phyloP scores from a whole-genome alignment of 352 stramenopile species.

The Phytopythium delawarense region DNA sequence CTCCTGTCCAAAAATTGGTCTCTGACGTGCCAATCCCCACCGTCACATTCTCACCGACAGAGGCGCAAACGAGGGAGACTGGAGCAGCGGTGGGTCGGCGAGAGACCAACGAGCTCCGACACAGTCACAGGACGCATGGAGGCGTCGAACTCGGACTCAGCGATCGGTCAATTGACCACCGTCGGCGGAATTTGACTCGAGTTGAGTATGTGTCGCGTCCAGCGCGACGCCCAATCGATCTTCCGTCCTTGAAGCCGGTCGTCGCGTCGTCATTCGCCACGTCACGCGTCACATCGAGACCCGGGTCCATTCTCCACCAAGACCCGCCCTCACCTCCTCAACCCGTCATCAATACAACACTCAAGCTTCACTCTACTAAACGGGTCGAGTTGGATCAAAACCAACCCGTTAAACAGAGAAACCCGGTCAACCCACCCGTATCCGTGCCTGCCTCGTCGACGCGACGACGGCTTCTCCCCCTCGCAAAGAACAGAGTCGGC shows the following conservation, averaged over 20 bases:
- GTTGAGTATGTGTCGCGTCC: constrained; percentile 3
- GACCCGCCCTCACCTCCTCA: background rate
- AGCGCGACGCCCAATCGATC: background rate
- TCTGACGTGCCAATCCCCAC: background rate
- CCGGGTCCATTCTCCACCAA: background rate
- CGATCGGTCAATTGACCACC: background rate
- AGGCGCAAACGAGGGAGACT: background rate
- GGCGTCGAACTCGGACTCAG: no score
- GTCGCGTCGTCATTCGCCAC: background rate
- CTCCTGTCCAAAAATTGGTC: background rate
- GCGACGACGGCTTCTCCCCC: background rate
- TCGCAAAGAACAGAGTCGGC: background rate
- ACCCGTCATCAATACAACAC: background rate
- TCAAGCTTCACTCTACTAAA: background rate
- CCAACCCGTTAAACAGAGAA: background rate
- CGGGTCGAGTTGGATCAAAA: background rate
- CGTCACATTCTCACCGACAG: background rate
- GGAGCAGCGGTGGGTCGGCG: background rate
- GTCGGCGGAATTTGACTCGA: background rate
- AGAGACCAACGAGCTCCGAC: no score
- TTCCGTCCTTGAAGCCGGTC: constrained; percentile 9
- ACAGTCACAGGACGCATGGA: no score
- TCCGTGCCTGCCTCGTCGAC: background rate
- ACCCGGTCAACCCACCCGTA: background rate
- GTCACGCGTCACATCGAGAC: background rate